These are phyloP conservation scores for Cucumis melo DNA, from an alignment of 306 rosid species.

Conservation along the genomic window DNA sequence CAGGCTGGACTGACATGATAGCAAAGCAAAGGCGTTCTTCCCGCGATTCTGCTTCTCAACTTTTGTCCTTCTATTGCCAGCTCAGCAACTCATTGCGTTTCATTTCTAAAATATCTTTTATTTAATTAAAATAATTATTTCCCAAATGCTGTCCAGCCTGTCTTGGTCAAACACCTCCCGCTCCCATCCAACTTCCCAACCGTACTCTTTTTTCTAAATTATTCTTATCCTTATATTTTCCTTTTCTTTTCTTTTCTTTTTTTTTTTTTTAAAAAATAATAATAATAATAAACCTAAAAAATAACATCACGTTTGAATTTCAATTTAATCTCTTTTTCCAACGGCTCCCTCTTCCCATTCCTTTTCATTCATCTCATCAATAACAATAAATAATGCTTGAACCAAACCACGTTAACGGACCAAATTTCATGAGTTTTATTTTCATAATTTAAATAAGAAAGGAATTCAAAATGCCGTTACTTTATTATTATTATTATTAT, in stretches of 20 bases:
- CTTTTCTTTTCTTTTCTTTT: background rate
- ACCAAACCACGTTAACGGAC: background rate
- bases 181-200: conserved; percentile 13
- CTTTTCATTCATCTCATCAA: background rate
- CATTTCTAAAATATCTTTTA: background rate
- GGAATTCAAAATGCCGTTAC: background rate
- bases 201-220: background rate
- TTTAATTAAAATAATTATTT: background rate
- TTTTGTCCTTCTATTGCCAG: conserved; percentile 4
- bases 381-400: background rate
- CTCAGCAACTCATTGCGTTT: conserved; percentile 4
- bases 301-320: background rate
- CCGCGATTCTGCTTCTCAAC: conserved; percentile 6
- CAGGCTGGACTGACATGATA: conserved; percentile 7
- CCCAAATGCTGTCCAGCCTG: conserved; percentile 14
- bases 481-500: too few species aligned
- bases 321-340: background rate
- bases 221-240: background rate
- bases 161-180: conserved; percentile 12
- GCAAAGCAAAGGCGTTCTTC: conserved; percentile 7
- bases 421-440: background rate
- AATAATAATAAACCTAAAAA: too few species aligned
- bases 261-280: background rate
- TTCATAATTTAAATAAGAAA: background rate
- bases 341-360: background rate